Base-by-base conservation (phyloP, 179 eudicot genomes). In the Spergularia azorica region DNA sequence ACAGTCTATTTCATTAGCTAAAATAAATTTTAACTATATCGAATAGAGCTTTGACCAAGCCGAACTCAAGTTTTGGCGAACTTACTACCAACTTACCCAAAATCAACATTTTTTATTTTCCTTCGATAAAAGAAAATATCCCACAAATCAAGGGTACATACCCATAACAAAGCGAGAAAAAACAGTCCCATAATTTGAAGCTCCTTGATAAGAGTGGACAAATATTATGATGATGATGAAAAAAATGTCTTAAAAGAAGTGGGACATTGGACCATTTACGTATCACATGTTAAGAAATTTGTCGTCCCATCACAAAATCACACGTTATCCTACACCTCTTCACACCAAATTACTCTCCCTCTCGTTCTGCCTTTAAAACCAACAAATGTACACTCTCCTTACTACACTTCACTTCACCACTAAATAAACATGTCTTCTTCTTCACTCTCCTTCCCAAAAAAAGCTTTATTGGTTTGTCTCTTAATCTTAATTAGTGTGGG, bases 401-500 rank as follows among this genome's bases (percentile, higher is more conserved):
- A 14, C 38, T 17, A 11, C 58, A 15, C 71, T 72, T 41, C 63
- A 46, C 66, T 66, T 26, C 71, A 54, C 55, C 39, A 46, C 50
- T 46, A 46, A 46, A 46, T 9, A 60, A 73, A 52, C 77, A 79
- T 79, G 81, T 67, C 43, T 70, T 64, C 67, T 6, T 66, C 43
- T 70, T 64, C 67, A 8, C 38, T 39, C 16, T 63, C 2, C 39
- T 68, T 46, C 68, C 61, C 74, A 69, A 58, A 48, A 36, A 66
- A n/a, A 54, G 63, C 58, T 20, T 21, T 79, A 6, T 56, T 68
- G 39, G 20, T 79, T 46, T 73, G 76, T 73, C 43, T 75, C 18
- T 55, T 80, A 38, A 56, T 67, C 39, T 55, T 80, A 39, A 67
- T 74, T 65, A 65, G 55, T 80, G 15, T 76, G 38, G 48, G 57